Base-by-base conservation (phyloP, 345 rosid genomes). In the Hibiscus trionum region DNA sequence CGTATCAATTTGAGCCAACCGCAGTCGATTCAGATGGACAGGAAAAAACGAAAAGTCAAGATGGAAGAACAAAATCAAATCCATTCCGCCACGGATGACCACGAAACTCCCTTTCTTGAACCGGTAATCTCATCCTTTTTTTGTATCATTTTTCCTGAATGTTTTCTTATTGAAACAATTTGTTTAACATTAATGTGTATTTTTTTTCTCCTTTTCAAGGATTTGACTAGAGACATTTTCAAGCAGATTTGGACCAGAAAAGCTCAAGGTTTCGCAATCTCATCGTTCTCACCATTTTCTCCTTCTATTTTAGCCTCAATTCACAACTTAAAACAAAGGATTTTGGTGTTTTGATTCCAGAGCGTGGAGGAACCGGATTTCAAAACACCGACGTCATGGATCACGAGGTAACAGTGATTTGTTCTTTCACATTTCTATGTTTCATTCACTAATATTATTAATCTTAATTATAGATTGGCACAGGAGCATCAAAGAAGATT, bases 191-290 rank as follows among this genome's bases (percentile, higher is more conserved):
- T 68, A 10, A 6, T 5, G 2, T 5, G 4, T 16, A 2, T 53
- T 47, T 49, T 9, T 39, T 1, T 21, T 0, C 46, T n/a, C 69
- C 35, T 7, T 52, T 49, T 16, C 31, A 73, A 94, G 98, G 95
- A 82, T 79, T 77, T 94, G 77, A 85, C 91, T 76, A 88, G 82
- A 71, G 88, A 94, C 77, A 90, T 94, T 68, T 91, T 90, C 90
- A 91, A 94, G 84, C 85, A 78, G 74, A 77, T 94, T 9, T 94
- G 96, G 96, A 74, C 82, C 69, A 85, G 80, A 76, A 81, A 82
- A 79, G 83, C 85, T 71, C 86, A 82, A 14, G 93, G 98, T 94
- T 73, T 73, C 66, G 78, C 69, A 2, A 17, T 44, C 60, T 61
- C 46, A 19, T 17, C 26, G 27, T 26, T 46, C 15, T 27, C 47